A percentile compares a stretch with the other conserved stretches of the same genome.
These are phyloP conservation scores for Pythium folliculosum DNA, from an alignment of 352 stramenopile genomes.

Conservation along the genomic window DNA sequence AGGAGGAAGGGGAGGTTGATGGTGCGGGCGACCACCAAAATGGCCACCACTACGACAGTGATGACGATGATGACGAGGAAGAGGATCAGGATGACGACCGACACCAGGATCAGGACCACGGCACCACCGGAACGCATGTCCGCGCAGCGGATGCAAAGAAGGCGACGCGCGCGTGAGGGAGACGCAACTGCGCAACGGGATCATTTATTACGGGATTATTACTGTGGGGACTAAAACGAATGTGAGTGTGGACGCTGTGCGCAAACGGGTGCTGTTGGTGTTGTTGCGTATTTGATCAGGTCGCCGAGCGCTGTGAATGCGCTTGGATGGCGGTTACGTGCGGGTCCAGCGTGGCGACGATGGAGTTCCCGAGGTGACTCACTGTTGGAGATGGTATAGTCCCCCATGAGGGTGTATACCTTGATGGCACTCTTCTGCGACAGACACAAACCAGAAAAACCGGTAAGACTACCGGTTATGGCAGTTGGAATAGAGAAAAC, in stretches of 20 bases:
- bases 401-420: not conserved
- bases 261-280: no score
- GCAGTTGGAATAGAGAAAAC: constrained; percentile 10
- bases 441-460: constrained; percentile 2
- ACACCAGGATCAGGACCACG: not conserved
- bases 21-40: not conserved
- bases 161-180: not conserved
- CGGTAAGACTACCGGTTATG: constrained; percentile 2
- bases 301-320: no score
- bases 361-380: no score
- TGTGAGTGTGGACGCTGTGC: no score
- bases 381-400: not conserved
- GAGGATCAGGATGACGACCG: not conserved
- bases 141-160: constrained; percentile 3
- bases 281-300: no score
- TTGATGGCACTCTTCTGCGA: not conserved
- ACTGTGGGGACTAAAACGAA: no score
- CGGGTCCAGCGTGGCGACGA: no score
- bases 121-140: constrained; percentile 2
- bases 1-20: not conserved
- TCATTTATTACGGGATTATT: constrained; percentile 10
- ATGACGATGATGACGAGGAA: not conserved
- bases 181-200: not conserved
- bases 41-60: not conserved
- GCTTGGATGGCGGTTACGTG: no score